phyloP scores from a whole-genome alignment of 1,284 basidiomycete genomes.

The Tetrapyrgos nigripes region DNA sequence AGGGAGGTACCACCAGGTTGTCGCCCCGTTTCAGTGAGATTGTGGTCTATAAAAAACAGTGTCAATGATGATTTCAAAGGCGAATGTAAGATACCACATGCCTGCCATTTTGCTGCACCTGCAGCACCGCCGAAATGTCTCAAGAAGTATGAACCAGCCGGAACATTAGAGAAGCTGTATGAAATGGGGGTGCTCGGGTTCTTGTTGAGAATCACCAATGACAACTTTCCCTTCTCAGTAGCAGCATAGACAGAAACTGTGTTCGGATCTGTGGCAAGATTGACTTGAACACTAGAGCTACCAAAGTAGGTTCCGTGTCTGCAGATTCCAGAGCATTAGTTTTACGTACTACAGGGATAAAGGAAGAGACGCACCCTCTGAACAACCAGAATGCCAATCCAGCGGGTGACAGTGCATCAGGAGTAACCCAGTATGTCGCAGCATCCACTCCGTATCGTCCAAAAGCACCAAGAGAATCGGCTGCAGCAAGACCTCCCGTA shows the following conservation, averaged over 20 bases:
- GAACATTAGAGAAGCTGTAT: conserved; percentile 47
- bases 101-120: conserved; percentile 58
- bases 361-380: conserved; percentile 44
- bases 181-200: conserved; percentile 44
- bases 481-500: conserved; percentile 55
- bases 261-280: conserved; percentile 44
- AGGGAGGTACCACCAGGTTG: background rate
- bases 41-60: background rate
- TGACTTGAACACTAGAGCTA: conserved; percentile 47
- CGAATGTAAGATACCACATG: conserved; percentile 20
- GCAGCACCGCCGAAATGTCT: conserved; percentile 58
- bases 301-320: conserved; percentile 55
- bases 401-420: conserved; percentile 47
- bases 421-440: conserved; percentile 56
- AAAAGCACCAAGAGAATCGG: conserved; percentile 53
- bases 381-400: conserved; percentile 59
- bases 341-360: too few relatives aligned
- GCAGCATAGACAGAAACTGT: conserved; percentile 51
- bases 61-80: background rate
- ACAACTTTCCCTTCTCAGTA: conserved; percentile 43
- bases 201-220: conserved; percentile 58
- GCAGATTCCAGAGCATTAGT: background rate
- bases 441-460: conserved; percentile 51
- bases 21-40: background rate
- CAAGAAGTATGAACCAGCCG: conserved; percentile 51